Evolutionary conservation across 176 grass and related monocot species (phyloP).

Genomic region (Miscanthus lutarioriparius): DNA sequence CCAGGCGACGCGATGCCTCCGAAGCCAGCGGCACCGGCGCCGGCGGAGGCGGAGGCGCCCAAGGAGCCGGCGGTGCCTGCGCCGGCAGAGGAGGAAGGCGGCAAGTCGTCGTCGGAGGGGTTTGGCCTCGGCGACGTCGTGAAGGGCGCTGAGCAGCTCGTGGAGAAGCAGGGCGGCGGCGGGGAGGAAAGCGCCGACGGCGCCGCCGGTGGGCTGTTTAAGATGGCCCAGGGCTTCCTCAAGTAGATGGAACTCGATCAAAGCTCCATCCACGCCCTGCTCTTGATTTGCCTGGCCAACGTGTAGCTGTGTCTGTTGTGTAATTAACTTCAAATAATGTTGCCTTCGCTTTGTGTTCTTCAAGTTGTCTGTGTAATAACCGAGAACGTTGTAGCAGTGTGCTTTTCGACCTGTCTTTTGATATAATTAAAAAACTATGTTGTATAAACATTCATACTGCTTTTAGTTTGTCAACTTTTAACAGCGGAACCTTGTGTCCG

Average conservation of each 20-base stretch:
- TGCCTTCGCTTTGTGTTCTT: not conserved
- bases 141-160: constrained; percentile 47
- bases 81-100: constrained; percentile 37
- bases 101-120: constrained; percentile 23
- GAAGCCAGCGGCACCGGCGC: not conserved
- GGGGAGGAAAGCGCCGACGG: constrained; percentile 24
- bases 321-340: not conserved
- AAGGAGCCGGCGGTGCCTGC: constrained; percentile 19
- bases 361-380: not conserved
- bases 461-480: too few species aligned
- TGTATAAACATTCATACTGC: not conserved
- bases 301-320: not conserved
- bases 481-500: too few species aligned
- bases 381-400: not conserved
- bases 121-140: constrained; percentile 51
- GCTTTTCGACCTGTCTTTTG: not conserved
- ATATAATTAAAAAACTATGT: not conserved
- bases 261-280: not conserved
- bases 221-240: constrained; percentile 80
- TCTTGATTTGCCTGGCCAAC: not conserved
- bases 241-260: constrained; percentile 38
- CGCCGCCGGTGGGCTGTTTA: constrained; percentile 51
- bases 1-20: not conserved
- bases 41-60: not conserved
- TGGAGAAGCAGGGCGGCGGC: constrained; percentile 46